Conservation (phyloP, 805 yeast genomes). For the Saccharomycopsis fermentans region DNA sequence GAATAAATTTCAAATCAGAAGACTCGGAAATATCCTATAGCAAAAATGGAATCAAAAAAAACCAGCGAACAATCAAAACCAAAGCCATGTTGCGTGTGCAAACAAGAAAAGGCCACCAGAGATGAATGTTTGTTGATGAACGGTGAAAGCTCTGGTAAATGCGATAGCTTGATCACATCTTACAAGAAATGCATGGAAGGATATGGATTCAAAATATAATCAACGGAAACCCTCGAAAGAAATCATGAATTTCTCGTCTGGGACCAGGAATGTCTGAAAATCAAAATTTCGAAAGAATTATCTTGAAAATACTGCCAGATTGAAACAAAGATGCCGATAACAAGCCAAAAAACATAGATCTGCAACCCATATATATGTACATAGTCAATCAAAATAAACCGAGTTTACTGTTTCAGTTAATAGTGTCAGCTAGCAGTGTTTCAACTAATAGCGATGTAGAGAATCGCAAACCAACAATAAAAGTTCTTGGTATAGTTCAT, state of each 20-base stretch:
- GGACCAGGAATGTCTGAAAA: too few species aligned
- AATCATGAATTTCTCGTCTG: too few species aligned
- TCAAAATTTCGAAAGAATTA: too few species aligned
- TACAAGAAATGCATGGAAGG: constrained; percentile 91
- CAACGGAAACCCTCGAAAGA: neutral
- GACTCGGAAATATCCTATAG: neutral
- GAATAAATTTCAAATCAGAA: too few species aligned
- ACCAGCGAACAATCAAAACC: constrained; percentile 37
- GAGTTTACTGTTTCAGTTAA: too few species aligned
- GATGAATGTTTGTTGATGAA: constrained; percentile 80
- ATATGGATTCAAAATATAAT: constrained; percentile 59
- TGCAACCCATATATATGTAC: neutral
- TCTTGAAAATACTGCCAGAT: too few species aligned
- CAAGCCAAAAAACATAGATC: neutral
- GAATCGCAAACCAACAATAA: too few species aligned
- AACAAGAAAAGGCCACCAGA: constrained; percentile 67
- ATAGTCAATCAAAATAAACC: neutral
- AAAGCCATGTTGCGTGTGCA: constrained; percentile 95
- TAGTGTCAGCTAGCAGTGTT: too few species aligned
- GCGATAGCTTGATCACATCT: constrained; percentile 56
- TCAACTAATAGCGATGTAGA: too few species aligned
- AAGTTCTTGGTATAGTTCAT: too few species aligned
- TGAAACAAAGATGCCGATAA: neutral
- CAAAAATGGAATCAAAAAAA: neutral
- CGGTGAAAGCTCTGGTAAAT: constrained; percentile 78